Base-by-base conservation (phyloP, 2,329 filamentous ascomycete genomes). In the Fusarium caatingaense region DNA sequence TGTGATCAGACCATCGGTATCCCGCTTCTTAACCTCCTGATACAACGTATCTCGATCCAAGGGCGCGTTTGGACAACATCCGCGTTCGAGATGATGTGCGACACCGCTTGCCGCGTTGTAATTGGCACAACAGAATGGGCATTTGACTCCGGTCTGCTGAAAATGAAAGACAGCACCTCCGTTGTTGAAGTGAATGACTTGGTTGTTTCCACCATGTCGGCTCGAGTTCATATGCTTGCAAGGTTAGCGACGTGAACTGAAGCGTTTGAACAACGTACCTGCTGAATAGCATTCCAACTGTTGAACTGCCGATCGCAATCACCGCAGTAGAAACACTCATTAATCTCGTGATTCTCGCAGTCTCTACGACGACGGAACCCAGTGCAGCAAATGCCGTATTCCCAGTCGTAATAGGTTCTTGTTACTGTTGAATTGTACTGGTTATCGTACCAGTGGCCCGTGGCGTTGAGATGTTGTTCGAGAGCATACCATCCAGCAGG, bases 81-180 rank as follows among this genome's bases (percentile, higher is more conserved):
- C 84, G 1, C 72, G 77, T 67, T 91, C 89, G 1, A 91, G 76
- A 66, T 91, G 87, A 72, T 88, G 81, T 1, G 79, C 73, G 7
- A 90, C 68, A 6, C 87, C 88, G 2, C 84, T 86, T 3, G 87
- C 86, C 0, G 84, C 84, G 12, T 82, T 78, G 64, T 81, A 87
- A 5, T 11, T 28, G 4, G 48, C 62, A 37, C 79, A 73, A 77
- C 89, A 91, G 72, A 88, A 90, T 0, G 85, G 88, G 53, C 89
- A 92, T 0, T 44, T 79, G 79, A 71, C 25, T 2, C 27, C 47
- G 11, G 3, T 41, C 32, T 23, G 32, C 4, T 42, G 27, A 3
- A 34, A n/a, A 6, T 15, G 5, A 2, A 27, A 27, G n/a, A 44
- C 16, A 2, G 47, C 20, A 23, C 28, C 10, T 12, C 47, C 5